Evolutionary conservation across 2,329 filamentous ascomycete species (phyloP).

Genomic region (Alternaria novae-zelandiae): DNA sequence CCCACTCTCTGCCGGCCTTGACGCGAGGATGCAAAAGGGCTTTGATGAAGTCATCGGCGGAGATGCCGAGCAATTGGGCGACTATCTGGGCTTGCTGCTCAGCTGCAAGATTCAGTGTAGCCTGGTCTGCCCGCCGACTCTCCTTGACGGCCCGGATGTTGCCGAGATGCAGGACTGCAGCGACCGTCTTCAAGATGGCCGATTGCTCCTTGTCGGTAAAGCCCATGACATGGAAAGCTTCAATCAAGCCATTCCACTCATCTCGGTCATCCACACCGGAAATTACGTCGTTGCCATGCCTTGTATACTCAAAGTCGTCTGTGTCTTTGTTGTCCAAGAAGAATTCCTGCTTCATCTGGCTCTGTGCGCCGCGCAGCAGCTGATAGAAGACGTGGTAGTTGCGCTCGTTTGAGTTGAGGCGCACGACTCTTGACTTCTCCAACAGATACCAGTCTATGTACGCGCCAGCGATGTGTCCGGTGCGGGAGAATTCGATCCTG

Average conservation of each 20-base stretch:
- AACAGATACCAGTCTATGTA: constrained; percentile 99
- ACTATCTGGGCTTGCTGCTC: constrained; percentile 77
- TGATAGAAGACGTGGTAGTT: constrained; percentile 99
- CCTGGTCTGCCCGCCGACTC: constrained; percentile 89
- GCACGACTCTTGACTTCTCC: constrained; percentile 97
- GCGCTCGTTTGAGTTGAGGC: constrained; percentile 83
- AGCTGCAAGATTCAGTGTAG: constrained; percentile 77
- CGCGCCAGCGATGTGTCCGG: constrained; percentile 89
- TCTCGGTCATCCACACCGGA: constrained; percentile 86
- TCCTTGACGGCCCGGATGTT: constrained; percentile 92
- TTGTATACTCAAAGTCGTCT: constrained; percentile 90
- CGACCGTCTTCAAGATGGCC: constrained; percentile 84
- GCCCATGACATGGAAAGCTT: constrained; percentile 93
- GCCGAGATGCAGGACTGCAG: constrained; percentile 89
- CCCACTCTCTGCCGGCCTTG: constrained; percentile 96
- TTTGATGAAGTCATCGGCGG: constrained; percentile 82
- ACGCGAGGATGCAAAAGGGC: constrained; percentile 91
- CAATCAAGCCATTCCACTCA: constrained; percentile 88
- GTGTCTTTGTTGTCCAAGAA: constrained; percentile 76
- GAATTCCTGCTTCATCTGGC: constrained; percentile 75
- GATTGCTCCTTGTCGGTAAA: constrained; percentile 85
- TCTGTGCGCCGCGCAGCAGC: constrained; percentile 82
- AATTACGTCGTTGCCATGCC: constrained; percentile 89
- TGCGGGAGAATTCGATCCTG: constrained; percentile 88
- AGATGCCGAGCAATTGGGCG: constrained; percentile 83